Conservation (phyloP, 805 yeast species). For the Candida tallmaniae region DNA sequence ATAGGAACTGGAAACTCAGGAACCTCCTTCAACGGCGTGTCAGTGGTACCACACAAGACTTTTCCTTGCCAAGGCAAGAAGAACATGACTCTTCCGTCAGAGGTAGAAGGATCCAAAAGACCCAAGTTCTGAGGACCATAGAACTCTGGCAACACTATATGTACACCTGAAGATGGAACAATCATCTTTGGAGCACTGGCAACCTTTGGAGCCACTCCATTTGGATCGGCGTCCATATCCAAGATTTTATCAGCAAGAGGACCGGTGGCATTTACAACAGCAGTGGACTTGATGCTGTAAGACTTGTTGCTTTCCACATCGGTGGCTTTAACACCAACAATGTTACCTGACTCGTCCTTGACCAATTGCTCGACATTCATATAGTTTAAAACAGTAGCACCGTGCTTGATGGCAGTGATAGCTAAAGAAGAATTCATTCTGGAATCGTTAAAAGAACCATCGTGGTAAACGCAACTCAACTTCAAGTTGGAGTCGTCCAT, state of each 20-base stretch:
- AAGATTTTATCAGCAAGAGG: slow-evolving; percentile 83
- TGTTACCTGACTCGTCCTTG: slow-evolving; percentile 60
- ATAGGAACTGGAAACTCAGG: slow-evolving; percentile 78
- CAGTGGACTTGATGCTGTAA: slow-evolving; percentile 60
- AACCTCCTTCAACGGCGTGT: slow-evolving; percentile 70
- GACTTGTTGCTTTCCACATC: slow-evolving; percentile 68
- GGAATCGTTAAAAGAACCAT: slow-evolving; percentile 90
- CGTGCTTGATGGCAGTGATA: slow-evolving; percentile 75
- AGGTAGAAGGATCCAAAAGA: slow-evolving; percentile 82
- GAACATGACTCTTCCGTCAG: slow-evolving; percentile 95
- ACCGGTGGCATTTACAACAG: slow-evolving; percentile 90
- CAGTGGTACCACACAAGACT: slow-evolving; percentile 95
- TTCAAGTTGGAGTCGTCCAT: slow-evolving; percentile 72
- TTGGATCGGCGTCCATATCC: slow-evolving; percentile 75
- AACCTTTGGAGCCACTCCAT: slow-evolving; percentile 56
- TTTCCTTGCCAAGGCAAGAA: slow-evolving; percentile 98
- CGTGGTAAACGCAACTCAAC: slow-evolving; percentile 92
- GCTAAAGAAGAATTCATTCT: slow-evolving; percentile 87
- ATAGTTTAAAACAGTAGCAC: slow-evolving; percentile 88
- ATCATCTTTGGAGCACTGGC: slow-evolving; percentile 68
- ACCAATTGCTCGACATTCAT: slow-evolving; percentile 72
- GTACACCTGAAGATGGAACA: slow-evolving; percentile 93
- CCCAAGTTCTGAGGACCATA: slow-evolving; percentile 88
- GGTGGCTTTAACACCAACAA: slow-evolving; percentile 70
- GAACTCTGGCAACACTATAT: slow-evolving; percentile 85